Conservation (phyloP, 169 alveolate species). For the Eimeria tenella region DNA sequence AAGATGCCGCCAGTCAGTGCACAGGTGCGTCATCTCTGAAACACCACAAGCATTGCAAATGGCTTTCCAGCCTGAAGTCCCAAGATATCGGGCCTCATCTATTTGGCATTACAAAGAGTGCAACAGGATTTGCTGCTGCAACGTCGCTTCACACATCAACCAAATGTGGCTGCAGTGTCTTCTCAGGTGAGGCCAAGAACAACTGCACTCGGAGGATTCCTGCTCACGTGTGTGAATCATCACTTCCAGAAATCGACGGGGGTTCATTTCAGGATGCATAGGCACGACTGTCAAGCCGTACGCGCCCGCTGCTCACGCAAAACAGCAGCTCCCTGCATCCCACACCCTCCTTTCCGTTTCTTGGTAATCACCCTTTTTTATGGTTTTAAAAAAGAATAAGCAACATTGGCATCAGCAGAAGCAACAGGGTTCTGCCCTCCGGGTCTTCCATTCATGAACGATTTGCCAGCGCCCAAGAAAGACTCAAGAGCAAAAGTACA, state of each 20-base stretch:
- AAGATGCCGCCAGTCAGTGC: conserved; percentile 51
- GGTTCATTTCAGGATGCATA: conserved; percentile 65
- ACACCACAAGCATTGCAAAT: background rate
- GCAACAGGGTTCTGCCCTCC: background rate
- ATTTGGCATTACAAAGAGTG: too few relatives aligned
- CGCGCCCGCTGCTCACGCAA: conserved; percentile 33
- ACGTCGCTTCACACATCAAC: too few relatives aligned
- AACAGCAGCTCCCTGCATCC: background rate
- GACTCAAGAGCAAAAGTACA: background rate
- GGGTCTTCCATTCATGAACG: too few relatives aligned
- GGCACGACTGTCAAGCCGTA: conserved; percentile 59
- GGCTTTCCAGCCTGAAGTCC: background rate
- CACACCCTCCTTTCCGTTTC: too few relatives aligned
- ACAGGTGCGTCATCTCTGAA: conserved; percentile 67
- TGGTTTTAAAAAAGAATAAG: background rate
- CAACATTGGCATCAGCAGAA: background rate
- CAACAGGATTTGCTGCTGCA: too few relatives aligned
- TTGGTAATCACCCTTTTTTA: too few relatives aligned
- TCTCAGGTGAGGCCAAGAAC: too few relatives aligned
- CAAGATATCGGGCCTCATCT: too few relatives aligned
- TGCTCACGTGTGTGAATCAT: conserved; percentile 55
- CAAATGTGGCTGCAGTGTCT: too few relatives aligned
- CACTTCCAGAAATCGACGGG: conserved; percentile 66
- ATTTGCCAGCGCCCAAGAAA: background rate
- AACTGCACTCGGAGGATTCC: too few relatives aligned